Percentiles rank a stretch among this genome's conserved stretches.
Conservation (phyloP, 192 early-diverging fungal genomes). For the Dissophora globulifera region DNA sequence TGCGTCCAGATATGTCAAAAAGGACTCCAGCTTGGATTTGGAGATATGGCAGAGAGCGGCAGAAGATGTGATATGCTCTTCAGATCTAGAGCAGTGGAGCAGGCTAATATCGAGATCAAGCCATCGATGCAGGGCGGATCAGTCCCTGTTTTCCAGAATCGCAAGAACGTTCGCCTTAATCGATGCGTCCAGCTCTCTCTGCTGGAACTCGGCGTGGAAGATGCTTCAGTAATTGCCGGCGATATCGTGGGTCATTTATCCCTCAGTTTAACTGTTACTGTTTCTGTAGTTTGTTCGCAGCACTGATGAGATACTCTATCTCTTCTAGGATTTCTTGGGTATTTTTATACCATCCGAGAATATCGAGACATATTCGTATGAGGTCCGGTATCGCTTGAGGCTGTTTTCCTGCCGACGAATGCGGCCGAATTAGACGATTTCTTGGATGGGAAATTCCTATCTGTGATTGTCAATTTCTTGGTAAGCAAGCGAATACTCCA, state of each 20-base stretch:
- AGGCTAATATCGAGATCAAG: slow-evolving; percentile 11
- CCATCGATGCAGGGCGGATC: neutral
- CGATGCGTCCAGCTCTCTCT: slow-evolving; percentile 11
- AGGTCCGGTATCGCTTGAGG: neutral
- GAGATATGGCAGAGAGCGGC: neutral
- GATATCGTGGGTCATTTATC: slow-evolving; percentile 2
- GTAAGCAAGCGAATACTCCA: neutral
- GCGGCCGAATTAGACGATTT: neutral
- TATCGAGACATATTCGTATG: slow-evolving; percentile 1
- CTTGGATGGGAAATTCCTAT: slow-evolving; percentile 3
- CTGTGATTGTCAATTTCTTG: slow-evolving; percentile 6
- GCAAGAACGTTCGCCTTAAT: slow-evolving; percentile 5
- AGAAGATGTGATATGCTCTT: slow-evolving; percentile 1
- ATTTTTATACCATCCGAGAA: neutral
- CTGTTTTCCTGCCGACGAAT: slow-evolving; percentile 5
- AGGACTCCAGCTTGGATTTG: neutral
- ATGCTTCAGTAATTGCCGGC: neutral
- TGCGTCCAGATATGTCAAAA: neutral
- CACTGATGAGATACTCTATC: neutral
- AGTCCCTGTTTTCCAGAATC: neutral
- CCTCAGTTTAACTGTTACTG: neutral
- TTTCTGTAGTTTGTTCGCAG: neutral
- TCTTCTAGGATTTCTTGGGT: slow-evolving; percentile 1
- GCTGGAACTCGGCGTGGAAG: neutral
- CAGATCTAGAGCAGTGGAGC: neutral